phyloP scores from a whole-genome alignment of 495 filamentous ascomycete species.

The Aspergillus avenaceus region DNA sequence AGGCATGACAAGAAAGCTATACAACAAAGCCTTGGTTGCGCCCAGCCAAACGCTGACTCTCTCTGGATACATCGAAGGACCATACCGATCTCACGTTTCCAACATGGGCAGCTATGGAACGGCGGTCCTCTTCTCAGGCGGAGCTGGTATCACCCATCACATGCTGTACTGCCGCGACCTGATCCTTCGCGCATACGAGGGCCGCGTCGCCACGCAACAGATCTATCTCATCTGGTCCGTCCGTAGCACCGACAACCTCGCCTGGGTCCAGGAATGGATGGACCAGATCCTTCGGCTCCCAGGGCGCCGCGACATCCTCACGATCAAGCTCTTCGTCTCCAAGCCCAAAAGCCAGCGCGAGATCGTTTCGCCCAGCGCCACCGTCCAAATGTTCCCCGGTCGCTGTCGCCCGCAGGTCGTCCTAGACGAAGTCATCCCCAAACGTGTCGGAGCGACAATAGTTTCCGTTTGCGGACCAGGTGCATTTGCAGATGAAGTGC shows the following conservation, averaged over 20 bases:
- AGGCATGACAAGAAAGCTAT: slow-evolving; percentile 77
- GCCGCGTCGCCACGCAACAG: slow-evolving; percentile 70
- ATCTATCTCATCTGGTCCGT: slow-evolving; percentile 89
- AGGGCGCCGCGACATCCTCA: slow-evolving; percentile 72
- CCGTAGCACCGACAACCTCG: slow-evolving; percentile 79
- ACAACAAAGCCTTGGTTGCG: slow-evolving; percentile 58
- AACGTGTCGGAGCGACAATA: slow-evolving; percentile 73
- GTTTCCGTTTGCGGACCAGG: slow-evolving; percentile 91
- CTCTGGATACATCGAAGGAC: slow-evolving; percentile 71
- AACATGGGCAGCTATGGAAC: slow-evolving; percentile 76
- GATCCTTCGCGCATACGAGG: slow-evolving; percentile 61
- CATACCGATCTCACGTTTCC: slow-evolving; percentile 68
- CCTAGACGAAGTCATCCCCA: slow-evolving; percentile 71
- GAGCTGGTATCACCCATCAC: slow-evolving; percentile 86
- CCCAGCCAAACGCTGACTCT: slow-evolving; percentile 57
- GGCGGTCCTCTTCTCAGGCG: slow-evolving; percentile 79
- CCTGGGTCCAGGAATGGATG: slow-evolving; percentile 96
- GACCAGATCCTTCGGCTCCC: slow-evolving; percentile 85
- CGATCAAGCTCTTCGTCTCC: slow-evolving; percentile 85
- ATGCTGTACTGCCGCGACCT: slow-evolving; percentile 74
- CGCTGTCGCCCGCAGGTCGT: slow-evolving; percentile 55
- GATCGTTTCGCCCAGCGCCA: slow-evolving; percentile 74
- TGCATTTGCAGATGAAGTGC: slow-evolving; percentile 81
- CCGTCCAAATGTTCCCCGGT: slow-evolving; percentile 87
- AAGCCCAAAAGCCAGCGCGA: slow-evolving; percentile 75